Base-by-base conservation (phyloP, 2,329 filamentous ascomycete genomes). In the Penicillium concentricum region DNA sequence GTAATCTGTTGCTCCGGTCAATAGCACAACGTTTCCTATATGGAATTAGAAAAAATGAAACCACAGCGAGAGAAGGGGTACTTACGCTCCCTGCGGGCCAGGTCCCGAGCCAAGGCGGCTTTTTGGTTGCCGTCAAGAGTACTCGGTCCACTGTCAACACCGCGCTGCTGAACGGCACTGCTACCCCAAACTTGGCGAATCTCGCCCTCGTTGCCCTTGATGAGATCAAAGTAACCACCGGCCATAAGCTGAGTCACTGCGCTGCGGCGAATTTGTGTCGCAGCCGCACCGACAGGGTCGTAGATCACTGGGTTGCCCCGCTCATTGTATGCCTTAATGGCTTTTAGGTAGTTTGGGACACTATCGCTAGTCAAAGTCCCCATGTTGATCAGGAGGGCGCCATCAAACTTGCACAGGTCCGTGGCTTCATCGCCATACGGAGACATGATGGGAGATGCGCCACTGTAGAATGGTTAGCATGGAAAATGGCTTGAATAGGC, bases 181-280 rank as follows among this genome's bases (percentile, higher is more conserved):
- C 82, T 79, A 41, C 88, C 88, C 38, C 82, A 84, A 0, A 93
- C 86, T 3, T 89, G 87, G 46, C 83, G 80, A 59, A 97, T 92
- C 74, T 97, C 94, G 52, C 88, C 86, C 71, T 95, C 91, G 74
- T 97, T 97, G 47, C 93, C 93, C 72, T 97, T 97, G 75, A 97
- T 92, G 41, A 97, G 81, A 72, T 91, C 86, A 67, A 96, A 90
- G 72, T 90, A 90, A 38, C 91, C 92, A 3, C 80, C 82, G 0
- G 83, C 78, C 68, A 97, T 81, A 37, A 97, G 84, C 2, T 81
- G 81, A 57, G 85, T 84, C 28, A 93, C 85, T 0, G 91, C 89
- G 1, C 83, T 79, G 49, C 87, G 84, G 13, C 94, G 85, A 43
- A 93, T 81, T 7, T 82, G 69, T 0, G 92, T 97, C 0, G 93